Evolutionary conservation across 306 rosid species (phyloP), one percentile per base, ranked within the genome.

Genomic region (Quercus glauca): DNA sequence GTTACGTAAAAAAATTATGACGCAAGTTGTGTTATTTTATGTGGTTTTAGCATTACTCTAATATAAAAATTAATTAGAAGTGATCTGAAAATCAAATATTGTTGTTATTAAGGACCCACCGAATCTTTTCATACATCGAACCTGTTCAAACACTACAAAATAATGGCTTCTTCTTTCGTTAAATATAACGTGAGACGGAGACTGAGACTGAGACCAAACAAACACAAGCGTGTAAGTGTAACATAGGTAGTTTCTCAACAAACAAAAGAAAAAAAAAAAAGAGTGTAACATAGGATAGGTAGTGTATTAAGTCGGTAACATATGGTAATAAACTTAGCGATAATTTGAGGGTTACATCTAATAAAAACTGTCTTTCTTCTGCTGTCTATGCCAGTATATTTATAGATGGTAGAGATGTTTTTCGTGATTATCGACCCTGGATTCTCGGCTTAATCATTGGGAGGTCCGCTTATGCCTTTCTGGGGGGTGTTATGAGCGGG

Each of bases 41-140:
- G 12, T 8, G 11, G 2, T 41, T 2, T 8, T 41, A 41, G 0
- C 11, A 2, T 41, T 41, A 8, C 12, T 8, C 1, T 6, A 2
- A 8, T 41, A 8, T 2, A 41, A 41, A 41, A 41, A 41, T 41
- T 41, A 7, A 23, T 17, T 33, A 11, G 0, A n/a, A 37, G 73
- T 15, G 25, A 53, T 31, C 19, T 35, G 8, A 23, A 49, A 61
- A 33, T 69, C 49, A 69, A 56, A 33, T 20, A 68, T 33, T 35
- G 35, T 4, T 12, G 11, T 6, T 17, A 10, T 2, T 1, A 59
- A 17, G 84, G 83, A 14, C 86, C 83, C 89, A 76, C 83, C 61
- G 60, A 74, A 82, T 80, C 87, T 61, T 59, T 76, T 7, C 14
- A 78, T 84, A 73, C 92, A 89, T 78, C 78, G 92, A 80, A 89